Evolutionary conservation across 306 rosid genomes (phyloP), one percentile per base, ranked within the genome.

Genomic region (Quillaja saponaria): DNA sequence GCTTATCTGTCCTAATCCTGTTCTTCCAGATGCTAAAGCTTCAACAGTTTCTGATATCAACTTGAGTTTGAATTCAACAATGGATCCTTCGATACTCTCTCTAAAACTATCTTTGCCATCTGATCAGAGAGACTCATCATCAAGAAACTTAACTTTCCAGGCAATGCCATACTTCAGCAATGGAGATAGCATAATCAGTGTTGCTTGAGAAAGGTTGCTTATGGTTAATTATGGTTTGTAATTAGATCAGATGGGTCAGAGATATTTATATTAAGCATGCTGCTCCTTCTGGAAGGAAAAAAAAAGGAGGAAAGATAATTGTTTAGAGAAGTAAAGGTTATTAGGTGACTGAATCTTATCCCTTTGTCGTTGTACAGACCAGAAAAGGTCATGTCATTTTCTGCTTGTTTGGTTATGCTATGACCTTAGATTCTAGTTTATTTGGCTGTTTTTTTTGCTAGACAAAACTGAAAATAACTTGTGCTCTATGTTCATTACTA

Each of bases 81-180:
- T 63, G 31, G 95, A 86, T 34, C 65, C 84, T 3, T 84, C 88
- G 14, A 52, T 78, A n/a, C 80, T 92, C 33, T 80, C 94, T 46
- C 95, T 92, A 13, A 84, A 87, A 31, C 80, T 94, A 42, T 81
- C 96, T 63, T 80, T 89, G 82, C 79, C 86, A 13, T 72, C 87
- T 38, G 84, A 83, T 64, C 84, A 82, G 3, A 74, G 82, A 61
- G 94, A 78, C 10, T 62, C 82, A 20, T 62, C 90, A 7, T 69
- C 91, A 45, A 83, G 85, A 77, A 95, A 66, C 57, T 50, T 82
- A 13, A 64, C 89, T 67, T 81, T 89, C 72, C 86, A 81, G 55
- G 54, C 76, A 33, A 76, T 78, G 72, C 57, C 87, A 12, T 60
- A 82, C 74, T 89, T 92, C 71, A 80, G 63, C 65, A 85, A 84